Conservation (phyloP, 345 rosid species). For the Laguncularia racemosa region DNA sequence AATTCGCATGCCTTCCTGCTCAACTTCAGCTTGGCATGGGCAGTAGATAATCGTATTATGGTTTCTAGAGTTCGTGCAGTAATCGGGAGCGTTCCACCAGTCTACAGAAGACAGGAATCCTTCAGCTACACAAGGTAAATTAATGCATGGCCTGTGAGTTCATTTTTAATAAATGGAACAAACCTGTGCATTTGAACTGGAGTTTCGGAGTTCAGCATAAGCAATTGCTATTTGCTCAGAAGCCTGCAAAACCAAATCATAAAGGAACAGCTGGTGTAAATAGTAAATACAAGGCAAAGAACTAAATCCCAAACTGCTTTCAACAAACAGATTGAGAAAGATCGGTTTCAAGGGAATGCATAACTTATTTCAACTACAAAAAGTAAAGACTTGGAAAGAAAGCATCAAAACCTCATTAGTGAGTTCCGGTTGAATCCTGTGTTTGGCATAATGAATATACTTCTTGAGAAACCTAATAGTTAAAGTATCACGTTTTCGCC, state of each 20-base stretch:
- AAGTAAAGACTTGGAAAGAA: neutral
- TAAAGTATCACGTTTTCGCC: constrained; percentile 70
- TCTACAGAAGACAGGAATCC: constrained; percentile 37
- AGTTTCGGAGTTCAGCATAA: constrained; percentile 88
- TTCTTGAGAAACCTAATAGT: constrained; percentile 84
- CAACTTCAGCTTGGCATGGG: constrained; percentile 92
- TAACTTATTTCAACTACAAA: too few species aligned
- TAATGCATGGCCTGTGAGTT: neutral
- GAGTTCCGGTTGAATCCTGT: constrained; percentile 85
- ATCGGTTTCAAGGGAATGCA: too few species aligned
- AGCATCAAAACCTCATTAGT: constrained; percentile 68
- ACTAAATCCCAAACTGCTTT: too few species aligned
- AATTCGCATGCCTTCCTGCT: constrained; percentile 60
- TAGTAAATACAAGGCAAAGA: too few species aligned
- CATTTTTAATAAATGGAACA: neutral
- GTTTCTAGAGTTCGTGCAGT: constrained; percentile 98
- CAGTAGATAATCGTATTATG: constrained; percentile 93
- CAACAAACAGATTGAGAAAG: too few species aligned
- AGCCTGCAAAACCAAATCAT: constrained; percentile 42
- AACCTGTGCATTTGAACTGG: constrained; percentile 46
- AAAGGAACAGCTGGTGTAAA: neutral
- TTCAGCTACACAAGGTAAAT: constrained; percentile 5
- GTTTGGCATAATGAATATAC: constrained; percentile 97
- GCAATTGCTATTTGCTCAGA: constrained; percentile 85
- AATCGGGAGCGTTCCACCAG: constrained; percentile 97